Percentiles rank a stretch among this genome's conserved stretches.
These are phyloP conservation scores for Periconia macrospinosa DNA, from an alignment of 2,329 filamentous ascomycete genomes.

Conservation along the genomic window DNA sequence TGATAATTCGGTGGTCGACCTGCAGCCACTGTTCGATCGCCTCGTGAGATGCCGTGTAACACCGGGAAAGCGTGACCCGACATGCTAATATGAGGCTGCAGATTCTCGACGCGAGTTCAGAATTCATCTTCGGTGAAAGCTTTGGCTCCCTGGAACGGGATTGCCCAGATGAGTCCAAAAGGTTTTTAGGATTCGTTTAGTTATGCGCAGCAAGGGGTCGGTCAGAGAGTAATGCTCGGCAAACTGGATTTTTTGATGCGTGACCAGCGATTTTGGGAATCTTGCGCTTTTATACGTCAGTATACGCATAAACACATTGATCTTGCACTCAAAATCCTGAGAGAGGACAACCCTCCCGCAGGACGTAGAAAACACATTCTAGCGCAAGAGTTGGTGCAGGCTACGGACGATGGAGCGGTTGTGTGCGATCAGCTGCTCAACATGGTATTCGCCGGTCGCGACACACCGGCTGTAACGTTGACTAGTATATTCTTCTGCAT, in stretches of 20 bases:
- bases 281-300: no score
- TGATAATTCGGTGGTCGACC: no score
- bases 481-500: background rate
- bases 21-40: no score
- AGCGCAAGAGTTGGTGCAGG: no score
- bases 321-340: no score
- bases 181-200: constrained; percentile 13
- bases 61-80: no score
- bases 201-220: constrained; percentile 14
- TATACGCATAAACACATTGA: no score
- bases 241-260: constrained; percentile 13
- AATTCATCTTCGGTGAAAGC: constrained; percentile 46
- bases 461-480: constrained; percentile 21
- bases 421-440: constrained; percentile 45
- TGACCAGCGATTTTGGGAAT: constrained; percentile 8
- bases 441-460: constrained; percentile 37
- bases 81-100: background rate
- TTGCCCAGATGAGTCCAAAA: constrained; percentile 12
- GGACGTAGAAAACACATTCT: no score
- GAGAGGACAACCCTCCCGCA: no score
- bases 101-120: constrained; percentile 44
- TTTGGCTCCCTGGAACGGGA: constrained; percentile 23
- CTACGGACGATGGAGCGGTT: constrained; percentile 37
- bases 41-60: no score
- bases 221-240: constrained; percentile 10